phyloP scores from a whole-genome alignment of 73 alveolate species.

The Stentor coeruleus region DNA sequence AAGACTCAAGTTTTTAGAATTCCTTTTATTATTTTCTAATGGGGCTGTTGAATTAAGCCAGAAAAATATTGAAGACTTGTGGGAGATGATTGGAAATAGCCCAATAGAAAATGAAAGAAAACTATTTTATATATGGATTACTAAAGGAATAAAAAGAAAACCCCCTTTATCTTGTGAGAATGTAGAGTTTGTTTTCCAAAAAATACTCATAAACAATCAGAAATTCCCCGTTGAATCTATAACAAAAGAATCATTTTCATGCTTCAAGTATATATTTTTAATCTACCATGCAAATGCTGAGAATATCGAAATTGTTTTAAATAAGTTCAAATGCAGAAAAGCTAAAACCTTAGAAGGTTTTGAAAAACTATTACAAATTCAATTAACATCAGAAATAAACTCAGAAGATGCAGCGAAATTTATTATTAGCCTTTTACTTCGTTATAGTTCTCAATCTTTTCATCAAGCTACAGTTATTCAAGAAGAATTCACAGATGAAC shows the following conservation, averaged over 20 bases:
- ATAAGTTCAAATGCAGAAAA: neutral
- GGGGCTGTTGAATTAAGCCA: constrained; percentile 30
- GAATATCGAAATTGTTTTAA: neutral
- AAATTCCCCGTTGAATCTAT: neutral
- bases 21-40: constrained; percentile 25
- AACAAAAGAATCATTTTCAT: neutral
- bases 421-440: neutral
- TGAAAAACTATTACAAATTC: constrained; percentile 1
- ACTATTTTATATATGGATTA: constrained; percentile 51
- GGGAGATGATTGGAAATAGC: constrained; percentile 42
- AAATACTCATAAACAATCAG: neutral
- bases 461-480: neutral
- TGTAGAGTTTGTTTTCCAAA: neutral
- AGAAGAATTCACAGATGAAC: constrained; percentile 5
- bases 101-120: constrained; percentile 37
- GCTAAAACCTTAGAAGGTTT: neutral
- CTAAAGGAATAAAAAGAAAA: neutral
- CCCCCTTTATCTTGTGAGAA: neutral
- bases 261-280: neutral
- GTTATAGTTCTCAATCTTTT: neutral
- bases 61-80: constrained; percentile 40
- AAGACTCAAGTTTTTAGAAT: constrained; percentile 51
- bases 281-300: neutral
- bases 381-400: neutral
- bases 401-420: neutral